Percentiles rank a stretch among this genome's conserved stretches.
Evolutionary conservation across 1,284 basidiomycete species (phyloP).

Genomic region (Apiotrichum brassicae): DNA sequence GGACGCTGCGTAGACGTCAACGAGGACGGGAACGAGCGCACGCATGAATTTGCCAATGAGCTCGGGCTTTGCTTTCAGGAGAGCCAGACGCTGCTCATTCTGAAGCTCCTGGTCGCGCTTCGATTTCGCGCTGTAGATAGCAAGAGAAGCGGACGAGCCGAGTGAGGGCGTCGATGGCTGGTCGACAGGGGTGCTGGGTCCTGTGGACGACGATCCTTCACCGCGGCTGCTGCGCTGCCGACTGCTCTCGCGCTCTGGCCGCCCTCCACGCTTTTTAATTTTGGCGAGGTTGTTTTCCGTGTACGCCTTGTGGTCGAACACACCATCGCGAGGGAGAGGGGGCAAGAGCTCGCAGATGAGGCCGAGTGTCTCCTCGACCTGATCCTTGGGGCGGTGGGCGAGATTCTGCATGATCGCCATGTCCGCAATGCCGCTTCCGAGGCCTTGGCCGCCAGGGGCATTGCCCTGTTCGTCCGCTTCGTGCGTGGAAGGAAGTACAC

Average conservation of each 20-base stretch:
- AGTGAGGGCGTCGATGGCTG: constrained; percentile 1
- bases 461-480: constrained; percentile 60
- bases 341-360: constrained; percentile 84
- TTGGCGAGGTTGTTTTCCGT: constrained; percentile 71
- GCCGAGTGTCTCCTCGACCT: constrained; percentile 83
- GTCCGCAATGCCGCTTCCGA: constrained; percentile 79
- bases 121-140: constrained; percentile 18
- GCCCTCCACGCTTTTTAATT: constrained; percentile 27
- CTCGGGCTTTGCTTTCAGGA: constrained; percentile 65
- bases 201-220: constrained; percentile 14
- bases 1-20: constrained; percentile 92
- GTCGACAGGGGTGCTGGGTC: constrained; percentile 19
- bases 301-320: constrained; percentile 85
- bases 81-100: constrained; percentile 43
- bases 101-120: constrained; percentile 42
- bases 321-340: constrained; percentile 78
- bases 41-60: constrained; percentile 78
- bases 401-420: constrained; percentile 98
- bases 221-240: constrained; percentile 5
- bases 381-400: constrained; percentile 91
- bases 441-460: constrained; percentile 56
- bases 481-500: constrained; percentile 66
- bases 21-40: constrained; percentile 78
- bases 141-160: constrained; percentile 1
- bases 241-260: constrained; percentile 11